Conservation (phyloP, 805 yeast species). For the Schwanniomyces occidentalis region DNA sequence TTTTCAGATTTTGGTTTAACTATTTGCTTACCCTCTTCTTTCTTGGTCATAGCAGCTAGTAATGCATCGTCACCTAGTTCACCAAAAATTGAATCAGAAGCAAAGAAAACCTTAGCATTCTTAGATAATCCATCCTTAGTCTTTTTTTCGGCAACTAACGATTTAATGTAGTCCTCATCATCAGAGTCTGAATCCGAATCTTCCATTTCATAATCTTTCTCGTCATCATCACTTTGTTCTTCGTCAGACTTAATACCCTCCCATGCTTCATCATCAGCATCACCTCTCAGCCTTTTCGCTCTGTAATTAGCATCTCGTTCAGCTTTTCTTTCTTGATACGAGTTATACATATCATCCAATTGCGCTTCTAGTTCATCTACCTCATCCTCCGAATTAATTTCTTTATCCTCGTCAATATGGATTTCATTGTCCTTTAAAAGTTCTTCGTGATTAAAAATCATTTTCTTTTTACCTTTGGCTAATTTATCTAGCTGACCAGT, state of each 20-base stretch:
- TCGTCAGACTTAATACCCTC: slow-evolving; percentile 63
- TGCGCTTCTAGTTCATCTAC: slow-evolving; percentile 73
- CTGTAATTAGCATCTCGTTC: slow-evolving; percentile 68
- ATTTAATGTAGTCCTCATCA: slow-evolving; percentile 68
- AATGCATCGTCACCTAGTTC: slow-evolving; percentile 51
- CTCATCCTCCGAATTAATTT: slow-evolving; percentile 47
- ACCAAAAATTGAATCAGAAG: slow-evolving; percentile 40
- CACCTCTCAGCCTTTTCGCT: slow-evolving; percentile 75
- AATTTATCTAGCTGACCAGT: slow-evolving; percentile 77
- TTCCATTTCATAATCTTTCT: slow-evolving; percentile 47
- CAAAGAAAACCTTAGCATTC: slow-evolving; percentile 39
- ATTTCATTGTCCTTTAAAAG: slow-evolving; percentile 56
- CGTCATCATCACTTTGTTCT: slow-evolving; percentile 34
- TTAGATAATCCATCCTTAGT: slow-evolving; percentile 33
- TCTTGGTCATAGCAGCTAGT: slow-evolving; percentile 37
- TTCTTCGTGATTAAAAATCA: slow-evolving; percentile 61
- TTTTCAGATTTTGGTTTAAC: slow-evolving; percentile 2
- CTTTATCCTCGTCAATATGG: slow-evolving; percentile 49
- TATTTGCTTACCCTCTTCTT: slow-evolving; percentile 6
- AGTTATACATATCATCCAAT: slow-evolving; percentile 77
- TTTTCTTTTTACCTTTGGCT: slow-evolving; percentile 70
- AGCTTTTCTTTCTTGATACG: slow-evolving; percentile 63
- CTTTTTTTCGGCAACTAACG: slow-evolving; percentile 52
- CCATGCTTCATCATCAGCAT: slow-evolving; percentile 75
- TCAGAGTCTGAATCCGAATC: slow-evolving; percentile 53